Conservation (phyloP, 2,329 filamentous ascomycete species). For the Colletotrichum brevisporum region DNA sequence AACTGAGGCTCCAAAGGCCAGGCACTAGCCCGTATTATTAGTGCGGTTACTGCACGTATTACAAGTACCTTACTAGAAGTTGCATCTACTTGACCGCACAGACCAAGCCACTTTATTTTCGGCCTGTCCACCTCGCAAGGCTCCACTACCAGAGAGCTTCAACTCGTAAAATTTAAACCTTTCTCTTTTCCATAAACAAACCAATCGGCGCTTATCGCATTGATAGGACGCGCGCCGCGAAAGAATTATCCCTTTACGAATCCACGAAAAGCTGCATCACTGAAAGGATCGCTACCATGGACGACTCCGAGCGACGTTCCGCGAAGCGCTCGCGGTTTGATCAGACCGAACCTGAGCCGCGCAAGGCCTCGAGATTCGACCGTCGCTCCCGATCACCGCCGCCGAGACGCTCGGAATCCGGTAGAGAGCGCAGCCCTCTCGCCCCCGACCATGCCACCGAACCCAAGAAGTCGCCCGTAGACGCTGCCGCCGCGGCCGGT, state of each 20-base stretch:
- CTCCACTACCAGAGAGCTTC: conserved; percentile 38
- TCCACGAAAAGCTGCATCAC: neutral
- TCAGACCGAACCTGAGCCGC: conserved; percentile 86
- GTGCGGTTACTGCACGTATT: neutral
- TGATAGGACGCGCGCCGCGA: conserved; percentile 12
- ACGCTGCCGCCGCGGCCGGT: conserved; percentile 86
- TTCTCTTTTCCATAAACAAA: conserved; percentile 12
- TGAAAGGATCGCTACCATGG: conserved; percentile 62
- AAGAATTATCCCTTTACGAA: neutral
- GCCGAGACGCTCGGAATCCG: conserved; percentile 74
- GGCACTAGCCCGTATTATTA: too few relatives aligned
- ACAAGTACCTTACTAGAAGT: conserved; percentile 8
- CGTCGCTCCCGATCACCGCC: conserved; percentile 90
- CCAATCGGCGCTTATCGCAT: conserved; percentile 13
- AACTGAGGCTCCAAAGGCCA: conserved; percentile 21
- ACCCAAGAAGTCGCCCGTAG: conserved; percentile 66
- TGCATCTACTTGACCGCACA: conserved; percentile 21
- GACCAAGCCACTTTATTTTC: conserved; percentile 25
- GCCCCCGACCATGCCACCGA: conserved; percentile 58
- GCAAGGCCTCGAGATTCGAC: conserved; percentile 86
- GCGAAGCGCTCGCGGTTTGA: conserved; percentile 94
- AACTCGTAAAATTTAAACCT: conserved; percentile 33
- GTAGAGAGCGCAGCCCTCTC: conserved; percentile 86
- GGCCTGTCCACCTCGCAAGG: conserved; percentile 24
- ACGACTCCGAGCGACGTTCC: conserved; percentile 80